Conservation (phyloP, 257 asterid species). For the Solanum rostratum region DNA sequence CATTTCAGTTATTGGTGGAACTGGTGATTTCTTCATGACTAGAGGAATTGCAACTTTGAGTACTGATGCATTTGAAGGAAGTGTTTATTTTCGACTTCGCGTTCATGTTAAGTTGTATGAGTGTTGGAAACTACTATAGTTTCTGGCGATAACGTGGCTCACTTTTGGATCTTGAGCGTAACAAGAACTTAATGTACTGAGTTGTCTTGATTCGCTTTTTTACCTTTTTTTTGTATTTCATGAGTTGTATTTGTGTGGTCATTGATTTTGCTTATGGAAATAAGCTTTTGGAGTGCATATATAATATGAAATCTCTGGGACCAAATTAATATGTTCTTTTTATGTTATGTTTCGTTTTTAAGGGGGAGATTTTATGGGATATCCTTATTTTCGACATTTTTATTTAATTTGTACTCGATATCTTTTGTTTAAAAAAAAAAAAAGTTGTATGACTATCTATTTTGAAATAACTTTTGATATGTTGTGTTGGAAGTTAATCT, state of each 20-base stretch:
- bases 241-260: background rate
- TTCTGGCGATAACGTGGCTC: accelerated
- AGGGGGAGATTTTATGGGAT: too few species aligned
- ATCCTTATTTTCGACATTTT: too few species aligned
- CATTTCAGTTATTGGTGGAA: constrained; percentile 39
- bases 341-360: too few species aligned
- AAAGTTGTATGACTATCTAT: too few species aligned
- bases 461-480: too few species aligned
- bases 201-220: background rate
- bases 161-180: background rate
- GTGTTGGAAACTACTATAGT: constrained; percentile 16
- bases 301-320: background rate
- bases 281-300: background rate
- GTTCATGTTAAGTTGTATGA: constrained; percentile 33
- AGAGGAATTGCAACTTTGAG: constrained; percentile 33
- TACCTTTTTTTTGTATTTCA: background rate
- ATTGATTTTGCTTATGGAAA: background rate
- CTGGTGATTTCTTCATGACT: constrained; percentile 33
- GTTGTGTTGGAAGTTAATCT: too few species aligned
- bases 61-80: constrained; percentile 36
- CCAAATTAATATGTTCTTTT: too few species aligned
- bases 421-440: too few species aligned
- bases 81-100: constrained; percentile 24
- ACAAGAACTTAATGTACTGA: background rate
- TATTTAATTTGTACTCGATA: too few species aligned